These are phyloP conservation scores for Piromyces finnis DNA, from an alignment of 192 early-diverging fungal species.

Conservation along the genomic window DNA sequence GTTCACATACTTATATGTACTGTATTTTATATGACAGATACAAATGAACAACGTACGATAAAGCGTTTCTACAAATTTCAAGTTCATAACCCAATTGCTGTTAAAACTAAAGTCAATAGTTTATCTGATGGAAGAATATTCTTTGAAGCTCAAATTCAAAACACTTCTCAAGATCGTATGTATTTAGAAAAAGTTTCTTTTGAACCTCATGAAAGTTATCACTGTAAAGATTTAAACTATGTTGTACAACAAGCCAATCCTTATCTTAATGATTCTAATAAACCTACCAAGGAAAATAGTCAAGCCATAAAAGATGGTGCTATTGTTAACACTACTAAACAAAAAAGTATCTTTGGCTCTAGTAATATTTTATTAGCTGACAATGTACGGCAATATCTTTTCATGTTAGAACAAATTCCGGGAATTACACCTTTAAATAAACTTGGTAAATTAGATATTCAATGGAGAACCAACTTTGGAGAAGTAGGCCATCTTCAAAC, in stretches of 20 bases:
- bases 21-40: conserved; percentile 43
- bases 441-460: conserved; percentile 83
- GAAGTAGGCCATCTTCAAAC: conserved; percentile 82
- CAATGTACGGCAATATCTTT: conserved; percentile 83
- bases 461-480: conserved; percentile 84
- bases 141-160: conserved; percentile 88
- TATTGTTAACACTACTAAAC: neutral
- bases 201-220: conserved; percentile 58
- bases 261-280: conserved; percentile 7
- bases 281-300: neutral
- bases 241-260: conserved; percentile 1
- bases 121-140: conserved; percentile 46
- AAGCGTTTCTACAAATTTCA: conserved; percentile 93
- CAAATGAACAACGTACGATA: conserved; percentile 49
- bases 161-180: conserved; percentile 59
- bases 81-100: conserved; percentile 83
- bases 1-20: conserved; percentile 79
- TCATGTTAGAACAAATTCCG: conserved; percentile 53
- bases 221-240: conserved; percentile 44
- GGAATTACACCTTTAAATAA: conserved; percentile 45
- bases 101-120: conserved; percentile 91
- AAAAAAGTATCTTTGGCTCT: neutral
- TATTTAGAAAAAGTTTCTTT: conserved; percentile 76
- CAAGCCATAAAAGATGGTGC: neutral
- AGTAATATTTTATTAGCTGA: conserved; percentile 14